These are phyloP conservation scores for Saussurea involucrata DNA, from an alignment of 129 eudicot species.

Conservation along the genomic window DNA sequence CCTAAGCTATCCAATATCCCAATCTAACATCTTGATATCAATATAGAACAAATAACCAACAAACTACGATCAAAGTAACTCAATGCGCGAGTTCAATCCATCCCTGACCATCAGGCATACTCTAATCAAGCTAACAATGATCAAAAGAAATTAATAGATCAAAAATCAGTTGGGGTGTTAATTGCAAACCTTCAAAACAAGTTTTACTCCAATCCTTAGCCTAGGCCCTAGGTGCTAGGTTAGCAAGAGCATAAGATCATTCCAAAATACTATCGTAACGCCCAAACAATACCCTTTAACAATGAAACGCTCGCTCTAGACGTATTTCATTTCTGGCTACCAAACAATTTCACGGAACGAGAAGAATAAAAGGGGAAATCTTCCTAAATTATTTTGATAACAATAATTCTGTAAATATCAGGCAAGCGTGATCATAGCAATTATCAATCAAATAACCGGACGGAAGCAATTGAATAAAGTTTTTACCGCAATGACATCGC, in stretches of 20 bases:
- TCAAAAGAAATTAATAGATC: neutral
- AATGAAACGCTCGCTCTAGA: neutral
- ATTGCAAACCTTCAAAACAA: neutral
- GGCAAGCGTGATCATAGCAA: neutral
- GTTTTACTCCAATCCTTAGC: neutral
- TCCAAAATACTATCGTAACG: neutral
- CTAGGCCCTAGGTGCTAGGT: neutral
- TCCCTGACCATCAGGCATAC: neutral
- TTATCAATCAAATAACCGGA: neutral
- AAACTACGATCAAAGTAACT: neutral
- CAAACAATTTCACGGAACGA: neutral
- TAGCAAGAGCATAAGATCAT: neutral
- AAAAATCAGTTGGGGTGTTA: neutral
- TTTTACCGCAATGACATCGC: constrained; percentile 48
- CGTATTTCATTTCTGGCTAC: neutral
- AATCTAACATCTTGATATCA: neutral
- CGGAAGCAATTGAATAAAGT: neutral
- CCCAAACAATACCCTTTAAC: neutral
- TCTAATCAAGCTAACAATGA: constrained; percentile 2
- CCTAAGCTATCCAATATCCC: neutral
- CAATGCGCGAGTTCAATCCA: neutral
- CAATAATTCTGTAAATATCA: neutral
- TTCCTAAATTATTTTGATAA: neutral
- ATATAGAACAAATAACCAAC: neutral
- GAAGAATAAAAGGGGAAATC: neutral